Evolutionary conservation across 2,329 filamentous ascomycete genomes (phyloP).

Genomic region (Beauveria sp.): DNA sequence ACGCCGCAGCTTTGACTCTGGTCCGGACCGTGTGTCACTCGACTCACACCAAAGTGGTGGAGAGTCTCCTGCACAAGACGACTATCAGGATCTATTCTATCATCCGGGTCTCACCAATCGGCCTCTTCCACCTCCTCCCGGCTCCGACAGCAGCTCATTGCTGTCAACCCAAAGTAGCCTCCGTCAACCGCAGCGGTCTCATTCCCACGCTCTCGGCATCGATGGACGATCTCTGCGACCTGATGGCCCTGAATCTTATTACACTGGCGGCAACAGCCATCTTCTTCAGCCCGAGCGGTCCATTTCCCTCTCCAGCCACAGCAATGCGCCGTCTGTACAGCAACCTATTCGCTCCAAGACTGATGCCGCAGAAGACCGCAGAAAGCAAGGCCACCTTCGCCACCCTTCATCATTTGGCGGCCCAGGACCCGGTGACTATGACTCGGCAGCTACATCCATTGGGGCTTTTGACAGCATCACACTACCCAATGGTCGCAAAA

Average conservation of each 20-base stretch:
- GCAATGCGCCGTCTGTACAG: conserved; percentile 68
- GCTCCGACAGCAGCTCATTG: conserved; percentile 52
- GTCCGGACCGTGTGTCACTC: conserved; percentile 65
- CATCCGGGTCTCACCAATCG: conserved; percentile 68
- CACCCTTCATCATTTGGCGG: conserved; percentile 42
- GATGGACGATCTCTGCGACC: conserved; percentile 34
- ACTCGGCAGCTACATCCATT: conserved; percentile 47
- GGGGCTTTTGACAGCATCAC: conserved; percentile 72
- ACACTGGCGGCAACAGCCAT: conserved; percentile 25
- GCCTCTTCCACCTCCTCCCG: conserved; percentile 56
- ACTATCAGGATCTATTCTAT: conserved; percentile 87
- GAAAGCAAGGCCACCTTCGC: conserved; percentile 44
- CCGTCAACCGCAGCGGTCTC: conserved; percentile 39
- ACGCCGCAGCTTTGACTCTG: conserved; percentile 84
- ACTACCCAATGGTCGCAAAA: conserved; percentile 69
- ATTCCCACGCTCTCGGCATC: conserved; percentile 40
- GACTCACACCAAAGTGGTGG: conserved; percentile 50
- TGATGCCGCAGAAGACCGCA: conserved; percentile 71
- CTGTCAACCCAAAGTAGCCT: conserved; percentile 35
- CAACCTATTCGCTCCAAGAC: conserved; percentile 89
- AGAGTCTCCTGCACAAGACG: conserved; percentile 61
- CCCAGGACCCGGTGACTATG: conserved; percentile 48
- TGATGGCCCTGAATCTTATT: conserved; percentile 44
- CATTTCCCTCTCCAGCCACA: conserved; percentile 75
- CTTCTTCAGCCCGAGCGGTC: conserved; percentile 55